Evolutionary conservation across 2,329 filamentous ascomycete species (phyloP).

Genomic region (Aspergillus sp.): DNA sequence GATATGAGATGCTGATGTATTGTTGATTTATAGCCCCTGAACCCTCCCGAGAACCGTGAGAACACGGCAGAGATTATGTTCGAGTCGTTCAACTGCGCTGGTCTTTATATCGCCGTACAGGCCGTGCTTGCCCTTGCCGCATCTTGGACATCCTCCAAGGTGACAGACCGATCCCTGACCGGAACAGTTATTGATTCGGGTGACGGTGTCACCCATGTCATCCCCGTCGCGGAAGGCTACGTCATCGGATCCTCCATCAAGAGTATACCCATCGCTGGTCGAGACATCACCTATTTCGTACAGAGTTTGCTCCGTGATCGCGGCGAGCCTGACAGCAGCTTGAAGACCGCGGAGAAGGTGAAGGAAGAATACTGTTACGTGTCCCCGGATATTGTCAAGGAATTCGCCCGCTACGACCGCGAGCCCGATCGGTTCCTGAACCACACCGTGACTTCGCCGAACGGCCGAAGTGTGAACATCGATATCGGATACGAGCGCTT

Average conservation of each 20-base stretch:
- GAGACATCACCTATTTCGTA: constrained; percentile 98
- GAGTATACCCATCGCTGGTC: constrained; percentile 94
- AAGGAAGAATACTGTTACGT: constrained; percentile 99
- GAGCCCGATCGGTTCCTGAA: constrained; percentile 88
- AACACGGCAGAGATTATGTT: constrained; percentile 99
- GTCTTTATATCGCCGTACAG: constrained; percentile 97
- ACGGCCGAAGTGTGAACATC: constrained; percentile 76
- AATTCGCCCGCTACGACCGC: constrained; percentile 89
- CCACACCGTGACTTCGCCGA: constrained; percentile 80
- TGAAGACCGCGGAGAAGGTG: constrained; percentile 96
- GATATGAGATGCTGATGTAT: no score
- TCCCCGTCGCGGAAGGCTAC: constrained; percentile 96
- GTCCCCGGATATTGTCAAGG: constrained; percentile 97
- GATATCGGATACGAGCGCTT: constrained; percentile 98
- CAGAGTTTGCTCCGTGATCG: constrained; percentile 93
- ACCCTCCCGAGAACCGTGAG: constrained; percentile 97
- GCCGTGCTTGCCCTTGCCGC: constrained; percentile 93
- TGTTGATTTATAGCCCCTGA: constrained; percentile 64
- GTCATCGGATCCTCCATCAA: constrained; percentile 99
- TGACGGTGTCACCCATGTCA: constrained; percentile 98
- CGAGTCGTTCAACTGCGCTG: constrained; percentile 98
- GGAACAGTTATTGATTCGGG: constrained; percentile 98
- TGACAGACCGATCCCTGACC: constrained; percentile 90
- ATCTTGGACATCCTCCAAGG: constrained; percentile 98
- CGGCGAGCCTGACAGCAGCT: constrained; percentile 90